Evolutionary conservation across 148 eudicot genomes (phyloP).

Genomic region (Amaranthus cruentus): DNA sequence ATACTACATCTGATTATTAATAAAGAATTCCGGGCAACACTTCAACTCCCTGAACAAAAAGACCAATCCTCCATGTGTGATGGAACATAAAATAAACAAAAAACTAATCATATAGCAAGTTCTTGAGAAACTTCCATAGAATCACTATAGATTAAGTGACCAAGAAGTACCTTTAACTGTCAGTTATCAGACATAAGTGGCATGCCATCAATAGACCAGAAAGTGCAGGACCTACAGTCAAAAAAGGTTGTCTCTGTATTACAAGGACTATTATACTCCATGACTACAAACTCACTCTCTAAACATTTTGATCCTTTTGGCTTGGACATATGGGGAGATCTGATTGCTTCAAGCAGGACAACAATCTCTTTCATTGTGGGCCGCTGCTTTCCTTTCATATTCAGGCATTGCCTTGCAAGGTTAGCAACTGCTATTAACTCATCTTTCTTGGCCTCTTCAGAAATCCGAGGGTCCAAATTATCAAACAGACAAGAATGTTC

Average conservation of each 20-base stretch:
- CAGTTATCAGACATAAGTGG: conserved; percentile 15
- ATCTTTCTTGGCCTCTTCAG: conserved; percentile 25
- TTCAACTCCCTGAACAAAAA: no score
- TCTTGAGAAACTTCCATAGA: no score
- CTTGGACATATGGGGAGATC: conserved; percentile 11
- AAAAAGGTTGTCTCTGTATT: background rate
- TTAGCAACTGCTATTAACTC: conserved; percentile 24
- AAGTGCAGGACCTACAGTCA: background rate
- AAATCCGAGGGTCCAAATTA: conserved; percentile 14
- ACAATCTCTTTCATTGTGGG: conserved; percentile 27
- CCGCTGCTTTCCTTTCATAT: conserved; percentile 25
- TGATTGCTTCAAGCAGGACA: conserved; percentile 17
- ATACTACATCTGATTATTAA: no score
- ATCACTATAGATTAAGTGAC: no score
- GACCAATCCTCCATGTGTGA: no score
- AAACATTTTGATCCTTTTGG: background rate
- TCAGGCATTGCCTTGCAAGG: conserved; percentile 20
- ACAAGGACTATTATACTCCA: background rate
- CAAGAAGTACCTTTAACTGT: background rate
- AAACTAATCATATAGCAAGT: no score
- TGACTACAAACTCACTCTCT: background rate
- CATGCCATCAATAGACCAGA: conserved; percentile 10
- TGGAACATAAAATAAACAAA: no score
- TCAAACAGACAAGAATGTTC: conserved; percentile 14
- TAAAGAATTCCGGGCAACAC: no score